Evolutionary conservation across 2,329 filamentous ascomycete genomes (phyloP).

Genomic region (Didymella keratinophila): DNA sequence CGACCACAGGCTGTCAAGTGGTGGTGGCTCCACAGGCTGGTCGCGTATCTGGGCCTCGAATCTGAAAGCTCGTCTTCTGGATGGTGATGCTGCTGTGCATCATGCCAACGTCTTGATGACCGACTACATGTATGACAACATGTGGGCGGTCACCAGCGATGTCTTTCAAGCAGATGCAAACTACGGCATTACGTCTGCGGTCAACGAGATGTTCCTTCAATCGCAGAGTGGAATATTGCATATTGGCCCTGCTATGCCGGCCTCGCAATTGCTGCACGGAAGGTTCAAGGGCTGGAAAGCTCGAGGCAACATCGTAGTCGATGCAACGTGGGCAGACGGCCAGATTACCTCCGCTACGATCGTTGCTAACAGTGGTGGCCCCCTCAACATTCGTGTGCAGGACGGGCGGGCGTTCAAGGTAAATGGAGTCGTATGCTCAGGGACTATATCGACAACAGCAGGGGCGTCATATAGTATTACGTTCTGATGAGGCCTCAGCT

Average conservation of each 20-base stretch:
- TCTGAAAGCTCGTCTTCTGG: not conserved
- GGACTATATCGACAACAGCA: not conserved
- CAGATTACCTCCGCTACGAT: not conserved
- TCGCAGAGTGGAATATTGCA: not conserved
- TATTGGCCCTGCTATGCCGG: constrained; percentile 1
- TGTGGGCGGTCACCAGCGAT: not conserved
- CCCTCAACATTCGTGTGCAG: not conserved
- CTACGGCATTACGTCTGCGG: not conserved
- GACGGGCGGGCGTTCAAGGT: not conserved
- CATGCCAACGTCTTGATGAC: not conserved
- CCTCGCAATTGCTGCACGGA: not conserved
- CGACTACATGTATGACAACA: not conserved
- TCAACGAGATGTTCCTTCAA: constrained; percentile 1
- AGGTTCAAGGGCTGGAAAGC: not conserved
- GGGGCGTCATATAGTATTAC: not conserved
- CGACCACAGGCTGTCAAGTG: not conserved
- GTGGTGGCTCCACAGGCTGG: not conserved
- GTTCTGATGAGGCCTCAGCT: not conserved
- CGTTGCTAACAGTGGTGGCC: not conserved
- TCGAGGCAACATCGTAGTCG: not conserved
- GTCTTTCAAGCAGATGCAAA: not conserved
- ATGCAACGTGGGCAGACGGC: not conserved
- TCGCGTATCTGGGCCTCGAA: not conserved
- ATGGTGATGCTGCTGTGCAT: not conserved
- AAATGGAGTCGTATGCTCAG: not conserved